Conservation (phyloP, 306 rosid genomes). For the Urtica urens region DNA sequence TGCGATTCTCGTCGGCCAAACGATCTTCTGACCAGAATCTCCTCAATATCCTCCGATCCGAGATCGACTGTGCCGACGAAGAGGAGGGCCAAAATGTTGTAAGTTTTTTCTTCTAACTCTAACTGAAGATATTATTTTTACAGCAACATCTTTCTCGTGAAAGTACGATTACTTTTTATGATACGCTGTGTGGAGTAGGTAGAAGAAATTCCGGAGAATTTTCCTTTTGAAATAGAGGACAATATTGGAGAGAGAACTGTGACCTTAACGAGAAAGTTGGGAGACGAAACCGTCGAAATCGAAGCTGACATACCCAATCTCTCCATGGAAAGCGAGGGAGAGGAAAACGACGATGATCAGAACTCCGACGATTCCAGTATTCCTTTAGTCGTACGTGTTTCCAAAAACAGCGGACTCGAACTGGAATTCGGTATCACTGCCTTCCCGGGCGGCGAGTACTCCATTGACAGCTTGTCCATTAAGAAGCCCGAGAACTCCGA, state of each 20-base stretch:
- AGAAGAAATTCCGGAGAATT: conserved; percentile 24
- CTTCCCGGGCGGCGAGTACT: conserved; percentile 48
- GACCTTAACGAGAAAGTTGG: conserved; percentile 43
- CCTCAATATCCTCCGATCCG: conserved; percentile 35
- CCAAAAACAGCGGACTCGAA: conserved; percentile 38
- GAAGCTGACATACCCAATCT: conserved; percentile 58
- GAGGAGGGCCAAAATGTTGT: conserved; percentile 4
- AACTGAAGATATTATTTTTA: not conserved
- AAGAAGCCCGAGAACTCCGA: conserved; percentile 39
- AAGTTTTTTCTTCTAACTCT: not conserved
- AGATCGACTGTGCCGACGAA: conserved; percentile 46
- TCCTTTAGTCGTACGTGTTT: conserved; percentile 60
- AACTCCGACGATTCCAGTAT: conserved; percentile 32
- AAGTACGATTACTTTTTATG: not conserved
- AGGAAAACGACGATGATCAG: conserved; percentile 20
- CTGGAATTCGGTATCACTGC: conserved; percentile 79
- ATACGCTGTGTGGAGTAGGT: too few relatives aligned
- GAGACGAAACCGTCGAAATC: conserved; percentile 56
- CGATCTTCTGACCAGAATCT: conserved; percentile 25
- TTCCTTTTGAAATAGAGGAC: conserved; percentile 75
- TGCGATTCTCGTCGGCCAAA: conserved; percentile 26
- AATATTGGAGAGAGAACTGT: conserved; percentile 66
- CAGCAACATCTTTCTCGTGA: not conserved
- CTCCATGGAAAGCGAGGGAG: conserved; percentile 24
- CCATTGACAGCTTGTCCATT: conserved; percentile 60